These are phyloP conservation scores for Heliamphora exappendiculata DNA, from an alignment of 148 eudicot genomes.

Conservation along the genomic window DNA sequence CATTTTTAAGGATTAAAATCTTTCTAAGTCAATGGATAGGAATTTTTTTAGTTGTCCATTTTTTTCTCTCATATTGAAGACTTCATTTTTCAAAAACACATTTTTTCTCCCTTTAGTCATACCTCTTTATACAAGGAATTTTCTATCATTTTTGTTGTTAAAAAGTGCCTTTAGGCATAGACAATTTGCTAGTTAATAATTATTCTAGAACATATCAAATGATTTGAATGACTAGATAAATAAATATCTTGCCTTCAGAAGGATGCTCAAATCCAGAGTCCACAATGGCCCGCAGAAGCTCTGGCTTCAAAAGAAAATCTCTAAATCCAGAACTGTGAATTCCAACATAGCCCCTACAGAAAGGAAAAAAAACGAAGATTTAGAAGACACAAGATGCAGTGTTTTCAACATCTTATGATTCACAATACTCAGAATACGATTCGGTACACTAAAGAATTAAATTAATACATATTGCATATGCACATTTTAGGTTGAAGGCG, in stretches of 20 bases:
- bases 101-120: too few relatives aligned
- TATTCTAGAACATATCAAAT: too few relatives aligned
- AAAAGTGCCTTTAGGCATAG: too few relatives aligned
- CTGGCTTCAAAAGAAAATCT: constrained; percentile 63
- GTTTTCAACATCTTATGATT: background rate
- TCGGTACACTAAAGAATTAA: background rate
- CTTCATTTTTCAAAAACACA: too few relatives aligned
- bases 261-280: constrained; percentile 72
- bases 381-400: background rate
- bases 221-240: background rate
- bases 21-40: too few relatives aligned
- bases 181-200: too few relatives aligned
- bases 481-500: too few relatives aligned
- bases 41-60: too few relatives aligned
- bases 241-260: constrained; percentile 48
- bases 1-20: too few relatives aligned
- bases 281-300: constrained; percentile 60
- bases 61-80: too few relatives aligned
- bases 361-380: background rate
- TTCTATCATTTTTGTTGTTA: too few relatives aligned
- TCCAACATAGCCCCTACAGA: constrained; percentile 48
- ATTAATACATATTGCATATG: background rate
- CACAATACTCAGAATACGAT: background rate
- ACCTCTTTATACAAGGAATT: too few relatives aligned
- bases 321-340: constrained; percentile 72